Evolutionary conservation across 805 yeast genomes (phyloP).

Genomic region (Millerozyma acaciae): DNA sequence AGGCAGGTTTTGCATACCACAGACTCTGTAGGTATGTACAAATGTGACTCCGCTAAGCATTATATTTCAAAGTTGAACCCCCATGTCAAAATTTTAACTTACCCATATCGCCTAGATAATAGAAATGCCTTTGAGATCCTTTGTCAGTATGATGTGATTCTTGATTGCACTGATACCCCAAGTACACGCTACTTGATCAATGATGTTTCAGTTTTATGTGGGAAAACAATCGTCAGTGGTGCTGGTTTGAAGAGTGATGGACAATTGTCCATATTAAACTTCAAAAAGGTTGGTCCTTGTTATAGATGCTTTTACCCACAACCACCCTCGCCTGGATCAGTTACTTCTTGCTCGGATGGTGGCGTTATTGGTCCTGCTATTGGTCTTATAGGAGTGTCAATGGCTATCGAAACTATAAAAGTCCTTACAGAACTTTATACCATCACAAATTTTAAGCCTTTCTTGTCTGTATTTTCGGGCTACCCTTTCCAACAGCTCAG

Average conservation of each 20-base stretch:
- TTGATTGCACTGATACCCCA: conserved; percentile 96
- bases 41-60: conserved; percentile 73
- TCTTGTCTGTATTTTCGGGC: conserved; percentile 63
- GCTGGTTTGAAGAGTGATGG: conserved; percentile 92
- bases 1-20: conserved; percentile 82
- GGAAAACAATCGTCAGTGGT: conserved; percentile 79
- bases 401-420: conserved; percentile 86
- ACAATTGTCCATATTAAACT: conserved; percentile 76
- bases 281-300: conserved; percentile 70
- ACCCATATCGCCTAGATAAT: conserved; percentile 48
- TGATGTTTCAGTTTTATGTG: conserved; percentile 70
- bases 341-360: conserved; percentile 85
- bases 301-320: conserved; percentile 89
- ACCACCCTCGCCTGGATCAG: conserved; percentile 83
- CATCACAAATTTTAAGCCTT: conserved; percentile 56
- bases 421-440: conserved; percentile 55
- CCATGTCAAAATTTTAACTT: conserved; percentile 50
- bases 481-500: conserved; percentile 64
- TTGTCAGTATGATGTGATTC: conserved; percentile 62
- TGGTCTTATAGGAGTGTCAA: conserved; percentile 82
- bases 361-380: conserved; percentile 97
- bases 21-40: conserved; percentile 59
- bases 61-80: conserved; percentile 63
- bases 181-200: conserved; percentile 79
- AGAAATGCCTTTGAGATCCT: conserved; percentile 63